Percentiles rank a stretch among this genome's conserved stretches.
Conservation (phyloP, 345 rosid genomes). For the Gossypium arboreum region DNA sequence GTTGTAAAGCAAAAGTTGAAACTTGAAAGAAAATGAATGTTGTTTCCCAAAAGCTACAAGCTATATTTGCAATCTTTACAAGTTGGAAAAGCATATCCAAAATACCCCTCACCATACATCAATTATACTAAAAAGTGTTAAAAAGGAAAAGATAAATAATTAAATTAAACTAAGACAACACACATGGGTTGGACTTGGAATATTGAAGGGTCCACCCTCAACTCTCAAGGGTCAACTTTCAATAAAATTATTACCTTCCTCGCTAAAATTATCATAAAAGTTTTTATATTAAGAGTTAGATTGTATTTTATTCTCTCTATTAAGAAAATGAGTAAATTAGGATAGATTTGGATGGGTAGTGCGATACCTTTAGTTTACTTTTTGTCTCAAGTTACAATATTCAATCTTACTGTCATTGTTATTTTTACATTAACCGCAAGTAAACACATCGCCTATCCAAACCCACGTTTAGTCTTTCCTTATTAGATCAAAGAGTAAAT, state of each 20-base stretch:
- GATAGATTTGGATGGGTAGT: too few species aligned
- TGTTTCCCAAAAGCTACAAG: neutral
- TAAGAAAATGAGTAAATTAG: too few species aligned
- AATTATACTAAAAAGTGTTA: neutral
- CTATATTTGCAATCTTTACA: neutral
- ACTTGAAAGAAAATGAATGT: neutral
- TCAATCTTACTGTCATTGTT: fast-evolving
- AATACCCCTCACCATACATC: neutral
- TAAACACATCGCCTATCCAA: too few species aligned
- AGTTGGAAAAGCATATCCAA: constrained; percentile 1
- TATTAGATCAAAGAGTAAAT: too few species aligned
- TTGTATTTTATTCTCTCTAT: too few species aligned
- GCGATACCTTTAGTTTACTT: fast-evolving
- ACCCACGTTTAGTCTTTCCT: too few species aligned
- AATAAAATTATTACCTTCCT: neutral
- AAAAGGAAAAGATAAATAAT: neutral
- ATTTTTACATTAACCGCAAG: too few species aligned
- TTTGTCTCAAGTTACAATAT: too few species aligned
- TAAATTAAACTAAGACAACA: neutral
- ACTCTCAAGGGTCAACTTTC: neutral
- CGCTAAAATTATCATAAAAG: neutral
- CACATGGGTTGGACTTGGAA: constrained; percentile 9
- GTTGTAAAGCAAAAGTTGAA: constrained; percentile 13
- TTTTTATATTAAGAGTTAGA: fast-evolving
- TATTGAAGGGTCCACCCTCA: neutral